A percentile compares a stretch with the other conserved stretches of the same genome.
These are phyloP conservation scores for Sonneratia alba DNA, from an alignment of 345 rosid species.

Conservation along the genomic window DNA sequence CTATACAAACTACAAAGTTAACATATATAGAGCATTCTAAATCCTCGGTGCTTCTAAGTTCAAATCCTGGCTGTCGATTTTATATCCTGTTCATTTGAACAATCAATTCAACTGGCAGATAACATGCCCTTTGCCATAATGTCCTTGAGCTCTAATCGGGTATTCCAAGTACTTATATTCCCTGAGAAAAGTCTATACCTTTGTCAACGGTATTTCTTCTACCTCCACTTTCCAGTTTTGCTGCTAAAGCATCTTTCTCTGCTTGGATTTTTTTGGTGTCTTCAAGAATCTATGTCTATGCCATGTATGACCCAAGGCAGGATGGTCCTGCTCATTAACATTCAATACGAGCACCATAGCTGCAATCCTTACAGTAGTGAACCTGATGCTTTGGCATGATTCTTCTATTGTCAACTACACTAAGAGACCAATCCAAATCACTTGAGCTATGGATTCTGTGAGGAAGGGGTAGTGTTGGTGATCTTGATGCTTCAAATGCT, in stretches of 20 bases:
- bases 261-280: neutral
- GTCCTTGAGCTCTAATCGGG: constrained; percentile 1
- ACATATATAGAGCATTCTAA: neutral
- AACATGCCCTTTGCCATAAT: neutral
- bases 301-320: neutral
- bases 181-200: neutral
- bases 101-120: neutral
- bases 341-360: constrained; percentile 11
- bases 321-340: constrained; percentile 10
- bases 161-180: neutral
- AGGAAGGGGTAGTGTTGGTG: constrained; percentile 11
- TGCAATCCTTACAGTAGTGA: constrained; percentile 12
- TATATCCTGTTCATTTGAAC: neutral
- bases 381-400: constrained; percentile 4
- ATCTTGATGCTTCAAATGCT: constrained; percentile 3
- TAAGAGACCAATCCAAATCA: neutral
- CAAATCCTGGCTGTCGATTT: neutral
- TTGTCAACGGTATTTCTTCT: neutral
- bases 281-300: neutral
- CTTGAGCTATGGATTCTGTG: neutral
- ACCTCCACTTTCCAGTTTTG: neutral
- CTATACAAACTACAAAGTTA: neutral
- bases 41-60: neutral
- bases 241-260: neutral
- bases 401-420: constrained; percentile 7